These are phyloP conservation scores for Hypoxylon sp. DNA, from an alignment of 2,329 filamentous ascomycete species.

Conservation along the genomic window DNA sequence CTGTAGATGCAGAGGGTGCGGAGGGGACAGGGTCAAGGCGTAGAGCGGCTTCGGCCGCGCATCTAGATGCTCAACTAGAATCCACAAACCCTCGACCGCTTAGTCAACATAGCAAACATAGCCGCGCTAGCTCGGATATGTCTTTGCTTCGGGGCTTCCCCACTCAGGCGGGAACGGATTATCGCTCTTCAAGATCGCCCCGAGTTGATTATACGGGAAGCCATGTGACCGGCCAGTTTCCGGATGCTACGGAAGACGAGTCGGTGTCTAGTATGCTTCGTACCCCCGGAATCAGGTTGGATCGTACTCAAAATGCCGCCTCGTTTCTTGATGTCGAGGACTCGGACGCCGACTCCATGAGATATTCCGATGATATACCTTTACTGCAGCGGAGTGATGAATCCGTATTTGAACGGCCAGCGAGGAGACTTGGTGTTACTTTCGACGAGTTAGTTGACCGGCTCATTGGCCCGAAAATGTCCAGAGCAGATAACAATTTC, in stretches of 20 bases:
- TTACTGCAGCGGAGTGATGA: conserved; percentile 78
- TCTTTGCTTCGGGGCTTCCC: conserved; percentile 71
- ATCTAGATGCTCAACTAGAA: conserved; percentile 71
- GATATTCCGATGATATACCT: conserved; percentile 77
- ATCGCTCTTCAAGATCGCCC: conserved; percentile 63
- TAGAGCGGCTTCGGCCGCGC: conserved; percentile 73
- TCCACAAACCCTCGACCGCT: conserved; percentile 65
- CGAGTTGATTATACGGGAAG: conserved; percentile 62
- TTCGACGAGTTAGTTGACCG: conserved; percentile 87
- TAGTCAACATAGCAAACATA: conserved; percentile 76
- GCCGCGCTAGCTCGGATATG: conserved; percentile 79
- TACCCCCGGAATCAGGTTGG: conserved; percentile 67
- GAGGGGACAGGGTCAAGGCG: conserved; percentile 65
- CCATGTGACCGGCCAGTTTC: conserved; percentile 53
- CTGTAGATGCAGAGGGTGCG: conserved; percentile 54
- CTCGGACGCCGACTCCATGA: conserved; percentile 76
- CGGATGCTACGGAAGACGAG: conserved; percentile 64
- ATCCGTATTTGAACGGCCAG: conserved; percentile 67
- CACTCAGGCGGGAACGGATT: conserved; percentile 62
- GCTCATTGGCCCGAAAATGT: conserved; percentile 85
- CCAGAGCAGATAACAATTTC: conserved; percentile 91
- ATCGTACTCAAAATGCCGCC: conserved; percentile 61
- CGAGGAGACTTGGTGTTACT: conserved; percentile 67
- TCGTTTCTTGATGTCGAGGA: conserved; percentile 79
- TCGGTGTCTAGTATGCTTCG: conserved; percentile 65